A percentile compares a stretch with the other conserved stretches of the same genome.
Evolutionary conservation across 2,329 filamentous ascomycete species (phyloP).

Genomic region (Colletotrichum trifolii): DNA sequence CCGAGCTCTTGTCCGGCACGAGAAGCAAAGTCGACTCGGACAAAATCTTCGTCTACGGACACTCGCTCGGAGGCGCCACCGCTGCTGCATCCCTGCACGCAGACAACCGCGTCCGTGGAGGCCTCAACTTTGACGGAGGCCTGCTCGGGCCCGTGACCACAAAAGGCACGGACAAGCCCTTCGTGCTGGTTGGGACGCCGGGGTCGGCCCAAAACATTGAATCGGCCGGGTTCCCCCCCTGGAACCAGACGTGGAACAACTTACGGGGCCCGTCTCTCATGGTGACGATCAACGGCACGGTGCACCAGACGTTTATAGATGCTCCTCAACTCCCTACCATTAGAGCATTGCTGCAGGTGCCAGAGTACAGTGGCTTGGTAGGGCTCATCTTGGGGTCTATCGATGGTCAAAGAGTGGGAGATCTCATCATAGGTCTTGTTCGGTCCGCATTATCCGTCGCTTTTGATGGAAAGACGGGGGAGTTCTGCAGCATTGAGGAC

Average conservation of each 20-base stretch:
- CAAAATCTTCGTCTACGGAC: conserved; percentile 49
- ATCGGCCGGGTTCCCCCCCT: conserved; percentile 41
- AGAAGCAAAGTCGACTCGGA: conserved; percentile 5
- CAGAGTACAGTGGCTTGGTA: neutral
- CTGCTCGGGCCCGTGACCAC: conserved; percentile 44
- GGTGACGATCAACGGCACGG: conserved; percentile 40
- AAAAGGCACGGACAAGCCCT: conserved; percentile 42
- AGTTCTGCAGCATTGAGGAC: conserved; percentile 3
- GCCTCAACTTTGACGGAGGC: conserved; percentile 54
- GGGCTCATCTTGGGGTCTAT: conserved; percentile 12
- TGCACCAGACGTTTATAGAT: conserved; percentile 47
- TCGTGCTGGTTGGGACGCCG: conserved; percentile 45
- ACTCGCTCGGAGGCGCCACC: conserved; percentile 52
- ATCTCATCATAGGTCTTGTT: conserved; percentile 5
- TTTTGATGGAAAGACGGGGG: neutral
- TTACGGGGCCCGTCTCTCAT: conserved; percentile 42
- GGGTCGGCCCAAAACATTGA: conserved; percentile 37
- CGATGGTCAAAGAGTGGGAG: neutral
- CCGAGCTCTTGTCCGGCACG: conserved; percentile 1
- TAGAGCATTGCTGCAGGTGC: neutral
- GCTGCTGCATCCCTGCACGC: conserved; percentile 44
- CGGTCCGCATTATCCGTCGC: neutral
- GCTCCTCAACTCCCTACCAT: conserved; percentile 11
- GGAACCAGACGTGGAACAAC: conserved; percentile 44
- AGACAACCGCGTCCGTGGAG: conserved; percentile 48